These are phyloP conservation scores for Globisporangium canariense DNA, from an alignment of 352 stramenopile species.

Conservation along the genomic window DNA sequence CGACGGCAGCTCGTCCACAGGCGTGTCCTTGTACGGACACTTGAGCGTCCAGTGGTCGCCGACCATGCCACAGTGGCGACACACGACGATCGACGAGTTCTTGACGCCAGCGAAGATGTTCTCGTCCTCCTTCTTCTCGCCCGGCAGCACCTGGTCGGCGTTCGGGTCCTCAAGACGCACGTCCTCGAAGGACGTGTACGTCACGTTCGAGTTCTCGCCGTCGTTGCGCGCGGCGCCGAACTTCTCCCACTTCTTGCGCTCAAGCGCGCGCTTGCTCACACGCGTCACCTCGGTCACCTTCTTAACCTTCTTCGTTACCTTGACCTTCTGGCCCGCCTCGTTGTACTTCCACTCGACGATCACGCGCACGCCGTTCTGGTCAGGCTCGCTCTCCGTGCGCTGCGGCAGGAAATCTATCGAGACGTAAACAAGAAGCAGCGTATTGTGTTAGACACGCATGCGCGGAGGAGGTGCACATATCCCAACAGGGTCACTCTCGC, in stretches of 20 bases:
- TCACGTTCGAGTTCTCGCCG: constrained; percentile 82
- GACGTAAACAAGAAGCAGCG: not conserved
- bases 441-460: not conserved
- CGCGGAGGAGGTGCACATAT: too few relatives aligned
- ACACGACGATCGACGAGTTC: constrained; percentile 88
- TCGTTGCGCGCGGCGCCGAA: constrained; percentile 74
- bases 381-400: constrained; percentile 80
- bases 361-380: constrained; percentile 78
- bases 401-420: constrained; percentile 61
- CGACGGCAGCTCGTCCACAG: constrained; percentile 69
- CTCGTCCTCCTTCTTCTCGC: constrained; percentile 88
- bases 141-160: constrained; percentile 79
- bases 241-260: constrained; percentile 83
- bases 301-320: constrained; percentile 90
- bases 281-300: constrained; percentile 82
- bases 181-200: constrained; percentile 83
- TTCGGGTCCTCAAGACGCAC: constrained; percentile 82
- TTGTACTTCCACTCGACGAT: constrained; percentile 90
- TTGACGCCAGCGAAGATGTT: constrained; percentile 86
- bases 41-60: constrained; percentile 90
- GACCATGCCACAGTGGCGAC: constrained; percentile 88
- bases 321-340: constrained; percentile 86
- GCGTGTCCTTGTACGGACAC: constrained; percentile 89
- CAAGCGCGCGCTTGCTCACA: constrained; percentile 79
- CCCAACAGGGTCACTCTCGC: too few relatives aligned